phyloP scores from a whole-genome alignment of 768 basidiomycete genomes.

The Serendipita sp. region DNA sequence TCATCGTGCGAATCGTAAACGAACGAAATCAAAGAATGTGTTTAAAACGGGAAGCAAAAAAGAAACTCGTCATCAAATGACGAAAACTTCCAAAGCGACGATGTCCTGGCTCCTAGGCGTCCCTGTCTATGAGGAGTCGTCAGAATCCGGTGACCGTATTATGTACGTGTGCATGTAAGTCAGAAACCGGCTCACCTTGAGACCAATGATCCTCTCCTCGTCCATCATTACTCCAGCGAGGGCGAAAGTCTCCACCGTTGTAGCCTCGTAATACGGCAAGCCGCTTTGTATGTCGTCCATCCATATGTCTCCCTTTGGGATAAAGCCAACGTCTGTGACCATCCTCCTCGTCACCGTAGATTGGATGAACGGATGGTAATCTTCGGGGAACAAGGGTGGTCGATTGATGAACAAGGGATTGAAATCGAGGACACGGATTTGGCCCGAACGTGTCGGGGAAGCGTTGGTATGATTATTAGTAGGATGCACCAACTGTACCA shows the following conservation, averaged over 20 bases:
- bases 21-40: no score
- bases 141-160: no score
- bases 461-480: background rate
- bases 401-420: conserved; percentile 3
- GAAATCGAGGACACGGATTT: background rate
- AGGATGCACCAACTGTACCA: background rate
- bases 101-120: background rate
- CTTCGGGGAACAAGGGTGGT: background rate
- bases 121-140: background rate
- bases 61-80: background rate
- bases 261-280: conserved; percentile 17
- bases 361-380: conserved; percentile 1
- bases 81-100: background rate
- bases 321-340: background rate
- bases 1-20: no score
- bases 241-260: conserved; percentile 10
- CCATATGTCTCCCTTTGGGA: conserved; percentile 3
- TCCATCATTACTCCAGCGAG: conserved; percentile 19
- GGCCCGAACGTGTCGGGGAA: background rate
- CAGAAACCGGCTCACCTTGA: conserved; percentile 4
- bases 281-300: conserved; percentile 12
- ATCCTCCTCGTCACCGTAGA: background rate
- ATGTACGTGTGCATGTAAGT: background rate
- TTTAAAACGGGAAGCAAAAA: background rate
- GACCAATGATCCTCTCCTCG: conserved; percentile 19